These are phyloP conservation scores for Sicyos edulis DNA, from an alignment of 306 rosid genomes.

Conservation along the genomic window DNA sequence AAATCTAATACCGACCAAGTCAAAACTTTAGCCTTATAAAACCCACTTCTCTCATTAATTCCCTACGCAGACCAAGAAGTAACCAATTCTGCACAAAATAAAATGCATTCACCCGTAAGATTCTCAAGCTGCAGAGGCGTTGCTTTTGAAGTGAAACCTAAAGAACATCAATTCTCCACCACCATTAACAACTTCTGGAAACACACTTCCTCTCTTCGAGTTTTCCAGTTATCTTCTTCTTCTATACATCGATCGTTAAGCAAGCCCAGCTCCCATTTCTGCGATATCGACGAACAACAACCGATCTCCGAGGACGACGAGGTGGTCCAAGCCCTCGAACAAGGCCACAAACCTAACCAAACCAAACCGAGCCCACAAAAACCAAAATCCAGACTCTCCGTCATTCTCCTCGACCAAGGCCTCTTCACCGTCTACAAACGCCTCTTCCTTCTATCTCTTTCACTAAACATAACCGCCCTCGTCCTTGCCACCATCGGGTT, in stretches of 20 bases:
- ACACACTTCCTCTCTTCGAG: conserved; percentile 17
- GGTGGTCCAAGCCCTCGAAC: conserved; percentile 11
- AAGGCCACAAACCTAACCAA: conserved; percentile 19
- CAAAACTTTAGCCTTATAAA: too few relatives aligned
- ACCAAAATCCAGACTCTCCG: conserved; percentile 34
- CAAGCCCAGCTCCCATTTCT: conserved; percentile 42
- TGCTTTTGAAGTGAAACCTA: conserved; percentile 41
- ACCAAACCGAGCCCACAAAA: not conserved
- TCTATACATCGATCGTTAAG: conserved; percentile 24
- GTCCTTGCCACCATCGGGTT: conserved; percentile 40
- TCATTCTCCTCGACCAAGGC: conserved; percentile 59
- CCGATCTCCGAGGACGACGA: not conserved
- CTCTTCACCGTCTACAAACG: conserved; percentile 54
- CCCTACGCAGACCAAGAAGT: too few relatives aligned
- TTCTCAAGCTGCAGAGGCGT: conserved; percentile 49
- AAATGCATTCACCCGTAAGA: conserved; percentile 24
- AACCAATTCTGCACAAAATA: too few relatives aligned
- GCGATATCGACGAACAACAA: conserved; percentile 29
- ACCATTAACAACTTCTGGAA: conserved; percentile 20
- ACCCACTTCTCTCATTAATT: too few relatives aligned
- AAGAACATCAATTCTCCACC: conserved; percentile 35
- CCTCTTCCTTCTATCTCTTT: conserved; percentile 39
- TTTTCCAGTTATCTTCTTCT: conserved; percentile 18
- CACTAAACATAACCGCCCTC: conserved; percentile 38
- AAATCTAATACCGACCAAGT: too few relatives aligned